Evolutionary conservation across 495 filamentous ascomycete genomes (phyloP).

Genomic region (Annulohypoxylon stygium): DNA sequence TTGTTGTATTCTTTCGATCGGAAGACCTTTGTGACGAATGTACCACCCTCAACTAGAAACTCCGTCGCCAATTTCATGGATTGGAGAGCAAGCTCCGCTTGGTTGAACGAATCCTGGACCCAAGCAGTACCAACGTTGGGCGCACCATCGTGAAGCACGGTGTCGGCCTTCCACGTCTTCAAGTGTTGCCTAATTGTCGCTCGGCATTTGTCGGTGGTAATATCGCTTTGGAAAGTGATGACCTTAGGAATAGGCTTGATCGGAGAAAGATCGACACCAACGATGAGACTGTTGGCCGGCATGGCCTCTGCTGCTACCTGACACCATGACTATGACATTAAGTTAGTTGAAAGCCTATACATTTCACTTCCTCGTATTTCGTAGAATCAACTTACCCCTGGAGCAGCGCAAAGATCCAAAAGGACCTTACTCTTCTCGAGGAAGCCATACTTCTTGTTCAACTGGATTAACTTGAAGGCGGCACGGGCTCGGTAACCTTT

Average conservation of each 20-base stretch:
- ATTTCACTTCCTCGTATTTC: background rate
- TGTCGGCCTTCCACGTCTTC: slow-evolving; percentile 98
- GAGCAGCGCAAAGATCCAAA: slow-evolving; percentile 96
- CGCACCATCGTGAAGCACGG: slow-evolving; percentile 97
- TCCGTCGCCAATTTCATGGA: slow-evolving; percentile 94
- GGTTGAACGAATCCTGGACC: slow-evolving; percentile 98
- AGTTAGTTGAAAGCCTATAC: background rate
- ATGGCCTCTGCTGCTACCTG: slow-evolving; percentile 97
- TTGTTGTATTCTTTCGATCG: slow-evolving; percentile 97
- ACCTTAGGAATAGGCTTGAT: slow-evolving; percentile 95
- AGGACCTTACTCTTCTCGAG: slow-evolving; percentile 95
- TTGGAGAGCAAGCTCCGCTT: slow-evolving; percentile 93
- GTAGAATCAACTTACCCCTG: slow-evolving; percentile 74
- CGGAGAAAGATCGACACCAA: slow-evolving; percentile 94
- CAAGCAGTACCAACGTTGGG: slow-evolving; percentile 98
- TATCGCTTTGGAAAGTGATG: slow-evolving; percentile 97
- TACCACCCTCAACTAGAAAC: slow-evolving; percentile 89
- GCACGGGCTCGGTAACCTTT: slow-evolving; percentile 97
- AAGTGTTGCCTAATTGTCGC: slow-evolving; percentile 90
- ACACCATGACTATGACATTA: slow-evolving; percentile 82
- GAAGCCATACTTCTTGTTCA: slow-evolving; percentile 99
- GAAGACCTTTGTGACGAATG: slow-evolving; percentile 98
- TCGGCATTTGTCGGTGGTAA: slow-evolving; percentile 96
- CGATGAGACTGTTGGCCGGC: slow-evolving; percentile 88
- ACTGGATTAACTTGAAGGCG: slow-evolving; percentile 97